These are phyloP conservation scores for Apiotrichum laibachii DNA, from an alignment of 1,284 basidiomycete genomes.

Conservation along the genomic window DNA sequence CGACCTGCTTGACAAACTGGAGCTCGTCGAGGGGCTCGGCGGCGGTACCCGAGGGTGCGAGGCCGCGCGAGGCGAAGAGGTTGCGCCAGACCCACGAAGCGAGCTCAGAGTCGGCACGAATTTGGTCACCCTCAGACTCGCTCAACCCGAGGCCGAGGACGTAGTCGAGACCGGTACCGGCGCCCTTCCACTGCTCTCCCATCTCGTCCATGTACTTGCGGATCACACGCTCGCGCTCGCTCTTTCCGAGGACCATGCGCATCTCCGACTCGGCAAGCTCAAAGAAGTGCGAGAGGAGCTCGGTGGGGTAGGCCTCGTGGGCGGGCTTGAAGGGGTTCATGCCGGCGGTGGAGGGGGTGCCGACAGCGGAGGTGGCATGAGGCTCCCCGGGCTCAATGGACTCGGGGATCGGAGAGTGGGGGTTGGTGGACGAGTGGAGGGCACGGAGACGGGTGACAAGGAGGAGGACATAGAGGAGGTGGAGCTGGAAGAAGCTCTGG, in stretches of 20 bases:
- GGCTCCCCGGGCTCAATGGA: constrained; percentile 27
- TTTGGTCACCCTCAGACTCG: constrained; percentile 22
- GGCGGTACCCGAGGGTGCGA: constrained; percentile 26
- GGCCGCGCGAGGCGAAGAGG: constrained; percentile 57
- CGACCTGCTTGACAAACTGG: constrained; percentile 72
- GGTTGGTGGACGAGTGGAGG: constrained; percentile 57
- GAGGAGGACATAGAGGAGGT: constrained; percentile 89
- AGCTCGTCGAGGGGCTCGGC: constrained; percentile 55
- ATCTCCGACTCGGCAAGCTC: constrained; percentile 90
- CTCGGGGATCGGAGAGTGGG: constrained; percentile 52
- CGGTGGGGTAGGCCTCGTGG: constrained; percentile 50
- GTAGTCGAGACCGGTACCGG: constrained; percentile 76
- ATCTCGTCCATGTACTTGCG: constrained; percentile 84
- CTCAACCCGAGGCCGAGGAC: constrained; percentile 48
- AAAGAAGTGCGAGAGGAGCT: constrained; percentile 93
- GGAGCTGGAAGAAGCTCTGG: constrained; percentile 96
- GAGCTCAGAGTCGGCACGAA: constrained; percentile 65
- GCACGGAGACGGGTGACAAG: constrained; percentile 83
- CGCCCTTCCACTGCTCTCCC: constrained; percentile 87
- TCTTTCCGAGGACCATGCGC: constrained; percentile 67
- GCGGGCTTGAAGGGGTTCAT: constrained; percentile 27
- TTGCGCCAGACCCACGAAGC: constrained; percentile 91
- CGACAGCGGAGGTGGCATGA: constrained; percentile 6
- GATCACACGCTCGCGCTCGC: constrained; percentile 74
- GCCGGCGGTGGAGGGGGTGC: constrained; percentile 7